Base-by-base conservation (phyloP, 1,284 basidiomycete genomes). In the Marasmius oreades region DNA sequence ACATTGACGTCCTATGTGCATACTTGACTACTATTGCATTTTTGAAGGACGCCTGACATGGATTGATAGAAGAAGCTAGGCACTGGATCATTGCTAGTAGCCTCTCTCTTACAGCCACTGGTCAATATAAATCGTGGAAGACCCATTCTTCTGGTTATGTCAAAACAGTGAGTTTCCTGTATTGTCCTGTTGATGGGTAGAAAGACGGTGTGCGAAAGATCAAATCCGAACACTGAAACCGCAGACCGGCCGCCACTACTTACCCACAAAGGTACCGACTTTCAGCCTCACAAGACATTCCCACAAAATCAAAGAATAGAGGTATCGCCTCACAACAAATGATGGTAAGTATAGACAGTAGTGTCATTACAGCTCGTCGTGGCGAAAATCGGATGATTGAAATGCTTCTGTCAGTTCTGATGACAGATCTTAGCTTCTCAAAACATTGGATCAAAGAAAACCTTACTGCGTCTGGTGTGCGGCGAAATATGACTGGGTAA, bases 401-500 rank as follows among this genome's bases (percentile, higher is more conserved):
- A 86, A 86, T 22, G 77, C 82, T 57, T 84, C 82, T 34, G 73
- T 69, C 51, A 86, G 66, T 71, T 81, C 84, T 86, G 66, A 36
- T 26, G 45, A 54, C 60, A 56, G 52, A 45, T 53, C 43, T 37
- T 37, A 43, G 36, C 42, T 20, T 37, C 48, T 50, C 44, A 26
- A 31, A 24, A 44, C 23, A 52, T 28, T 52, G 53, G 53, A 44
- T 18, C 18, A 28, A 18, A 53, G 43, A 37, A 47, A 33, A 24
- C 71, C 84, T 75, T 70, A 95, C 93, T 90, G 69, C 78, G 78
- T 64, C 84, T 82, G 58, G 82, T 81, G 37, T 84, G 80, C 46
- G 80, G 66, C 39, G 85, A 79, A 22, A 98, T 72, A 51, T 85
- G 78, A 44, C 80, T 74, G 0, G 95, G 95, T 54, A 98, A 71